Base-by-base conservation (phyloP, 768 basidiomycete species). In the Serendipita sp. region DNA sequence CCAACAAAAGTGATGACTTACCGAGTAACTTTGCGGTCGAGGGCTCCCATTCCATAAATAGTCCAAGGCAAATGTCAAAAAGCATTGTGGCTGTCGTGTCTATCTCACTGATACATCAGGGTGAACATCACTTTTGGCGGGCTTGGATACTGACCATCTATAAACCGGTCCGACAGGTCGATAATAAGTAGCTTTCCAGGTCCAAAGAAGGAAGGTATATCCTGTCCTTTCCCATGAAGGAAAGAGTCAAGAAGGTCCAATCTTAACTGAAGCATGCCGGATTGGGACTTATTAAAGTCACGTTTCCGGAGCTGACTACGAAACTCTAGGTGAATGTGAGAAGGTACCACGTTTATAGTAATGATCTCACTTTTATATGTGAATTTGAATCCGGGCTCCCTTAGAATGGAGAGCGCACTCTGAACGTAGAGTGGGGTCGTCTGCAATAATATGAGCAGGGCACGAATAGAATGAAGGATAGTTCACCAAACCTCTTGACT, bases 191-290 rank as follows among this genome's bases (percentile, higher is more conserved):
- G 62, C 30, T 56, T 28, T 3, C 64, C 64, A 23, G 48, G 48
- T n/a, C 36, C 13, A 56, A 65, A 56, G 32, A 52, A 36, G 18
- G 35, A 41, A 13, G 64, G 44, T 52, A 65, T 46, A 66, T 48
- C 35, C n/a, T 47, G 69, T 71, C 5, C 48, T 79, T 78, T 63
- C 8, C 28, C 67, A 44, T 58, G 23, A 32, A 86, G 69, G 65
- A 88, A 89, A 0, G 84, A 80, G 0, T 74, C 81, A 0, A 88
- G 72, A 0, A 89, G 68, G 0, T 81, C 79, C 72, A 88, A 76
- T 2, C 88, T 78, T 68, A 88, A 86, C 58, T 85, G 78, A 0
- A 89, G 71, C 0, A 82, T 79, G 0, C 78, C 71, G 15, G 78
- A 67, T 68, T 89, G 87, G 3, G 76, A 74, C 0, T 79, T 78